A percentile compares a stretch with the other conserved stretches of the same genome.
Evolutionary conservation across 139 green algal species (phyloP).

Genomic region (Micromonas commoda): DNA sequence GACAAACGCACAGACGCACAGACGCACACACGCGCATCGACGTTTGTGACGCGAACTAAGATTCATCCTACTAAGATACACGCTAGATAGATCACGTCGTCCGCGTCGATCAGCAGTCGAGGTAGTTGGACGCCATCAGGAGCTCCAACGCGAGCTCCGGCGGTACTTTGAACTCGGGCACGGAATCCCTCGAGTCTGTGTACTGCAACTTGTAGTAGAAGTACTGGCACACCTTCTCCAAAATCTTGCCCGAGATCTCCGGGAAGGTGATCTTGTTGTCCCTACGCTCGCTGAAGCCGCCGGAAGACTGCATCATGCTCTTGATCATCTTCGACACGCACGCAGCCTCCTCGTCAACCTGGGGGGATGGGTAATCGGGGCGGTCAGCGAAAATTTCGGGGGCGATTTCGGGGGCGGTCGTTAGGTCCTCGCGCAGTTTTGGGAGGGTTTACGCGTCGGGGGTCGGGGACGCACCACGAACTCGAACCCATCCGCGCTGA

Average conservation of each 20-base stretch:
- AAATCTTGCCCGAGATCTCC: slow-evolving; percentile 79
- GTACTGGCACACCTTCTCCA: slow-evolving; percentile 96
- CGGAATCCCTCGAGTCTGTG: slow-evolving; percentile 63
- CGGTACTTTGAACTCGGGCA: slow-evolving; percentile 88
- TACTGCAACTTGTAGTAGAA: slow-evolving; percentile 97
- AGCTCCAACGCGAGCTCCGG: slow-evolving; percentile 90
- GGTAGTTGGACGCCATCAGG: slow-evolving; percentile 91
- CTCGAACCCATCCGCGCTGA: slow-evolving; percentile 90
- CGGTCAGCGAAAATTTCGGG: neutral
- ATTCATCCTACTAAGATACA: neutral
- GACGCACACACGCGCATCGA: no score
- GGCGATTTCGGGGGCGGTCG: neutral
- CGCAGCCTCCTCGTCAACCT: slow-evolving; percentile 84
- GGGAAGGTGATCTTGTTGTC: slow-evolving; percentile 79
- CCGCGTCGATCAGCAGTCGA: slow-evolving; percentile 50
- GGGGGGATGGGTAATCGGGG: neutral
- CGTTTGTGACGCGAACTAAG: no score
- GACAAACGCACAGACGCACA: no score
- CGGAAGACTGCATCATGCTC: slow-evolving; percentile 92
- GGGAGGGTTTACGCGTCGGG: no score
- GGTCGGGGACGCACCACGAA: slow-evolving; percentile 78
- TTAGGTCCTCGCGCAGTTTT: no score
- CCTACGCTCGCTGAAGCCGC: slow-evolving; percentile 88
- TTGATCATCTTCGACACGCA: slow-evolving; percentile 93
- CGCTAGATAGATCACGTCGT: neutral